Conservation (phyloP, 2,329 filamentous ascomycete genomes). For the Fusarium metavorans region DNA sequence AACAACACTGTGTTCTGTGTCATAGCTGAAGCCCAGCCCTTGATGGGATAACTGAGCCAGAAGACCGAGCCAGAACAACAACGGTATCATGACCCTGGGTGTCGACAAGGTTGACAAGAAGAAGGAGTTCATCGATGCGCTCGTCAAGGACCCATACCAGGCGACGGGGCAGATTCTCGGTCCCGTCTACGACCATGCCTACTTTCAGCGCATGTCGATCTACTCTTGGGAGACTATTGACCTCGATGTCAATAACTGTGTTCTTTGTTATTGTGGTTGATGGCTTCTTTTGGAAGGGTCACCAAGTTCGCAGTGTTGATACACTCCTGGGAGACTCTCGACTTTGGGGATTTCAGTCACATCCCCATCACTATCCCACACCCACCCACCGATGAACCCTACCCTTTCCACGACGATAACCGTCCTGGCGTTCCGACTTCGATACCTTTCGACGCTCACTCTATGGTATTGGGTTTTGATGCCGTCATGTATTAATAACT, state of each 20-base stretch:
- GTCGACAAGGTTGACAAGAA: constrained; percentile 28
- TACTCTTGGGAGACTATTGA: constrained; percentile 11
- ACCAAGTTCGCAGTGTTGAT: background rate
- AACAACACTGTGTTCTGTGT: constrained; percentile 24
- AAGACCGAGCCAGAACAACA: constrained; percentile 27
- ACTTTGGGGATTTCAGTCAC: background rate
- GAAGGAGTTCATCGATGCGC: constrained; percentile 32
- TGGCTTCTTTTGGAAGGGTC: background rate
- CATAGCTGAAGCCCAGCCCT: no score
- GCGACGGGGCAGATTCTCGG: constrained; percentile 40
- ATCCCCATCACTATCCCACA: constrained; percentile 4
- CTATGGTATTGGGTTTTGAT: background rate
- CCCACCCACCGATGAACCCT: background rate
- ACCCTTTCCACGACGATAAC: constrained; percentile 2
- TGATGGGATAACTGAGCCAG: no score
- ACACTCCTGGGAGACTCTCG: background rate
- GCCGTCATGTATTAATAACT: background rate
- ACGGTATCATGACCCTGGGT: constrained; percentile 38
- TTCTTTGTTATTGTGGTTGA: background rate
- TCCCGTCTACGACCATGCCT: constrained; percentile 10
- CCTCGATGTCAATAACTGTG: background rate
- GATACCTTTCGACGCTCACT: background rate
- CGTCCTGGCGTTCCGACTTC: background rate
- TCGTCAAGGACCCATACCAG: constrained; percentile 29
- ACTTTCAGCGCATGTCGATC: constrained; percentile 1